Conservation (phyloP, 345 rosid species). For the Melaleuca quinquenervia region DNA sequence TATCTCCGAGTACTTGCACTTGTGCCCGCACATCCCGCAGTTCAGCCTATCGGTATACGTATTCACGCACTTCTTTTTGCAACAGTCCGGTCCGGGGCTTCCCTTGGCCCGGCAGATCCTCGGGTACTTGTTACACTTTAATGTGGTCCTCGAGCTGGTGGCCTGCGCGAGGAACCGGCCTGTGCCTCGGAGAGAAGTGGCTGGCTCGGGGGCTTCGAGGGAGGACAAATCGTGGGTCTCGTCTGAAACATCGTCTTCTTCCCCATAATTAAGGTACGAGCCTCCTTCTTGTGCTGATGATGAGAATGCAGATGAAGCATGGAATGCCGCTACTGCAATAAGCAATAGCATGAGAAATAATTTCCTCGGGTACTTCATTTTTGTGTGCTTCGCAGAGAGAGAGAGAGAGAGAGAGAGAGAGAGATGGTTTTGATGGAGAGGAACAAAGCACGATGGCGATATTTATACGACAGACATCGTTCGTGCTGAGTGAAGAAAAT, state of each 20-base stretch:
- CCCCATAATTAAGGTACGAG: not conserved
- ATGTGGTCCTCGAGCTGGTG: not conserved
- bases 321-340: not conserved
- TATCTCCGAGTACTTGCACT: slow-evolving; percentile 24
- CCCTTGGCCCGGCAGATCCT: slow-evolving; percentile 7
- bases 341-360: not conserved
- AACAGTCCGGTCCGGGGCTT: slow-evolving; percentile 9
- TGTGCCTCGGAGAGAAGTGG: not conserved
- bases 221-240: not conserved
- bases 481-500: not conserved
- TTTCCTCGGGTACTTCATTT: not conserved
- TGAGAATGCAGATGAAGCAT: not conserved
- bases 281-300: not conserved
- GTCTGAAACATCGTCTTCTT: not conserved
- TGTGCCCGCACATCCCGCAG: slow-evolving; percentile 25
- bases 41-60: slow-evolving; percentile 5
- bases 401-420: not conserved
- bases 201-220: not conserved
- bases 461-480: not conserved
- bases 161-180: not conserved
- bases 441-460: not conserved
- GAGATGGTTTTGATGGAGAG: not conserved
- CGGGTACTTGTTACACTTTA: not conserved
- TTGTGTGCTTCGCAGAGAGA: not conserved
- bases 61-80: slow-evolving; percentile 15